A percentile compares a stretch with the other conserved stretches of the same genome.
Evolutionary conservation across 2,329 filamentous ascomycete species (phyloP).

Genomic region (Aschersonia sp.): DNA sequence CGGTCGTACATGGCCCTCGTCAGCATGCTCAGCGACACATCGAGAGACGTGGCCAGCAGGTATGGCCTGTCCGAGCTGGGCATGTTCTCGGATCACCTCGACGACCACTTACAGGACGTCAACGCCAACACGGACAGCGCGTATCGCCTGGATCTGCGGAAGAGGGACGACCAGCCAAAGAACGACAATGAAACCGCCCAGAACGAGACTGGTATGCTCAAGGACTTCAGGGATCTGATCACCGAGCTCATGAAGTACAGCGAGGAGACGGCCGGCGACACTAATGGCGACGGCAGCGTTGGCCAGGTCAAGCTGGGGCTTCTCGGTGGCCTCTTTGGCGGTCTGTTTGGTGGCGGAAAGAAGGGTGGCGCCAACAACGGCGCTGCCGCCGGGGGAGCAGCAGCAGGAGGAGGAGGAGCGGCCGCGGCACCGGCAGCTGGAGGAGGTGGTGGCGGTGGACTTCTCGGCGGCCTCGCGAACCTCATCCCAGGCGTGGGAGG

Average conservation of each 20-base stretch:
- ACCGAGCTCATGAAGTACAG: neutral
- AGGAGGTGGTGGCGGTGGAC: neutral
- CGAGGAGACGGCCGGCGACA: neutral
- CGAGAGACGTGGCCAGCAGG: conserved; percentile 3
- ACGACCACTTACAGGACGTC: conserved; percentile 4
- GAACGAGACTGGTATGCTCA: neutral
- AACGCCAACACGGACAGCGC: conserved; percentile 5
- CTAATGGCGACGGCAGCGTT: neutral
- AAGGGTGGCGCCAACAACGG: neutral
- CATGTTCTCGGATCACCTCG: conserved; percentile 4
- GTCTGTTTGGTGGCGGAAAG: neutral
- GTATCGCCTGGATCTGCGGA: conserved; percentile 3
- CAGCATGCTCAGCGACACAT: conserved; percentile 6
- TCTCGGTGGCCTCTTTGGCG: neutral
- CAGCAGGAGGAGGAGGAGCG: neutral
- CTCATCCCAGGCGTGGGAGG: neutral
- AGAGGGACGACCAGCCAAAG: neutral
- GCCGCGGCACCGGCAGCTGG: neutral
- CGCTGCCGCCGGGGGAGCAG: neutral
- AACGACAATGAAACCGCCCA: neutral
- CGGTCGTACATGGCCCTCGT: conserved; percentile 6
- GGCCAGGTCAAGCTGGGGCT: neutral
- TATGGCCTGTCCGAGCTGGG: conserved; percentile 5
- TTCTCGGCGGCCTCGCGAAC: neutral
- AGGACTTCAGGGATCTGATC: neutral